Percentiles rank a stretch among this genome's conserved stretches.
These are phyloP conservation scores for Ambrosia trifida DNA, from an alignment of 129 eudicot species.

Conservation along the genomic window DNA sequence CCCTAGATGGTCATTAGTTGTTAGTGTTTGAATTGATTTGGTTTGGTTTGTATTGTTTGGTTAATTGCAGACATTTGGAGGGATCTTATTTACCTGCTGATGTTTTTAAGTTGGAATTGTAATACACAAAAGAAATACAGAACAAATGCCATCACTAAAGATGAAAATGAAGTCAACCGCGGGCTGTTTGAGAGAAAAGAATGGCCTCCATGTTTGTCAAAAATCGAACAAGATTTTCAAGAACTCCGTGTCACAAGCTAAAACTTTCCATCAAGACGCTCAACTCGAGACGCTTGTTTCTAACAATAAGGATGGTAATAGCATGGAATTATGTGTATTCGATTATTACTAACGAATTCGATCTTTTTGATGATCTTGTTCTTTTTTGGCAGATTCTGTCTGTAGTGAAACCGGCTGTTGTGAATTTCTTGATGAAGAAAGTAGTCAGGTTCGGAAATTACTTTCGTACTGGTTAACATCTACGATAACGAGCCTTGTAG, in stretches of 20 bases:
- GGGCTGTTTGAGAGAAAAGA: slow-evolving; percentile 69
- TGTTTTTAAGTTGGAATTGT: slow-evolving; percentile 41
- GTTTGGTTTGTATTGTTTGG: slow-evolving; percentile 18
- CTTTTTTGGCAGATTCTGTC: slow-evolving; percentile 38
- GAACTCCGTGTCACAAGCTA: slow-evolving; percentile 46
- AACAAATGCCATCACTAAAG: slow-evolving; percentile 93
- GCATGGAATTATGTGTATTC: slow-evolving; percentile 1
- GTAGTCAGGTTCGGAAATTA: slow-evolving; percentile 33
- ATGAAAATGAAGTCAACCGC: slow-evolving; percentile 82
- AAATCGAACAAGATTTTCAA: slow-evolving; percentile 69
- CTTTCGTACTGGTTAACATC: slow-evolving; percentile 11
- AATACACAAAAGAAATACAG: slow-evolving; percentile 32
- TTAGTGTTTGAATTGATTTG: not conserved
- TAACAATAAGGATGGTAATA: slow-evolving; percentile 58
- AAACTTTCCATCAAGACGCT: slow-evolving; percentile 40
- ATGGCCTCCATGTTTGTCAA: slow-evolving; percentile 72
- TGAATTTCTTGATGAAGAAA: slow-evolving; percentile 43
- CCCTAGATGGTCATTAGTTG: not conserved
- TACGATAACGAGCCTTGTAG: not conserved
- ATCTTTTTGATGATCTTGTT: slow-evolving; percentile 16
- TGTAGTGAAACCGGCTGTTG: slow-evolving; percentile 38
- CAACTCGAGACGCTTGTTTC: slow-evolving; percentile 34
- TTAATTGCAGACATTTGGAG: slow-evolving; percentile 30
- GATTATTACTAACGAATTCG: not conserved
- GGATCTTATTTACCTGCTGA: slow-evolving; percentile 41